Evolutionary conservation across 2,329 filamentous ascomycete species (phyloP), one percentile per base, ranked within the genome.

Genomic region (Apiospora hydei): DNA sequence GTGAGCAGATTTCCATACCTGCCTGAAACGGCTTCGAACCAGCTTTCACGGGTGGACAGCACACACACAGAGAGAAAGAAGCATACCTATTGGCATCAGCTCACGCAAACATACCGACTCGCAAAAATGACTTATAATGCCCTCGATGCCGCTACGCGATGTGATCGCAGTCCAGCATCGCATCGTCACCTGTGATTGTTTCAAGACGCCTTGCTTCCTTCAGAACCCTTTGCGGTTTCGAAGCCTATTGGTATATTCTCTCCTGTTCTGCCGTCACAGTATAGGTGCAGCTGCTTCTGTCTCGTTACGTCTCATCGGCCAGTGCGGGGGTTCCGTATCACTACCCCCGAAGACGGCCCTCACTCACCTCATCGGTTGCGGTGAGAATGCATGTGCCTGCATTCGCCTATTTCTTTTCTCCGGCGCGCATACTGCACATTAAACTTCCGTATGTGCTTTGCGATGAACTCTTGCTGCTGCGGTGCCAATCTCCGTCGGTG

Each of bases 91-190:
- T 30, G 10, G 8, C 46, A 21, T 24, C 21, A 21, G 1, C 30
- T 10, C 53, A 61, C 26, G 26, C 16, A 61, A 64, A 34, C 57
- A n/a, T n/a, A 64, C 34, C 10, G n/a, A 64, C 57, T 41, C 38
- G 34, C 30, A 61, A 21, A 18, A 5, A 38, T n/a, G 34, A 8
- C 34, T 38, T 38, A 61, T 10, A 61, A 61, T 38, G 30, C 53
- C 30, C 51, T 21, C 53, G 53, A 61, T 38, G 53, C 53, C 53
- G 30, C 53, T 61, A 61, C 53, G 53, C 53, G 30, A 61, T 38
- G 18, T 61, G 16, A 34, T 61, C 16, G 14, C 30, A 38, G 53
- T 61, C 38, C 53, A 61, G 53, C 53, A 38, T 38, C 30, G 30
- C 53, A 61, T 61, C 30, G 53, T 30, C 53, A 64, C 57, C 10